Evolutionary conservation across 106 monocot genomes (phyloP).

Genomic region (Acanthochlamys bracteata): DNA sequence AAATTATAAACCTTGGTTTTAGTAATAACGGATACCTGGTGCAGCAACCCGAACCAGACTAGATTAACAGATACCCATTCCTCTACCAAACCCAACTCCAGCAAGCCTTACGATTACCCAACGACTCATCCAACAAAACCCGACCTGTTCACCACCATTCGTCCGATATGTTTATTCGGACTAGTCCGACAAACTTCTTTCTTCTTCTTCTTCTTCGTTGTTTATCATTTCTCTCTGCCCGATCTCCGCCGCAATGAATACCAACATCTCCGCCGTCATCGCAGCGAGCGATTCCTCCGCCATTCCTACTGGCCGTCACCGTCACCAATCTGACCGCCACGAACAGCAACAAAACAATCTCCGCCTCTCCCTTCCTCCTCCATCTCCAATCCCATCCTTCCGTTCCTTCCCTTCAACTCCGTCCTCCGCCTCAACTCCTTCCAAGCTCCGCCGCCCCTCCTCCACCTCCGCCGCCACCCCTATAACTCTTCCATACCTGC

Average conservation of each 20-base stretch:
- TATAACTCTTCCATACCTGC: conserved; percentile 12
- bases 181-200: too few relatives aligned
- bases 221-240: not conserved
- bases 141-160: too few relatives aligned
- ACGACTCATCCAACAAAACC: too few relatives aligned
- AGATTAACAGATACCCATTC: too few relatives aligned
- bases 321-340: conserved; percentile 5
- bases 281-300: not conserved
- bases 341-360: not conserved
- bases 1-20: too few relatives aligned
- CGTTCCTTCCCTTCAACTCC: conserved; percentile 8
- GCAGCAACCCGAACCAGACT: too few relatives aligned
- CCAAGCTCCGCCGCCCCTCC: conserved; percentile 9
- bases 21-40: too few relatives aligned
- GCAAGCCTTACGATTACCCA: too few relatives aligned
- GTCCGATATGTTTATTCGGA: too few relatives aligned
- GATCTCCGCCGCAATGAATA: conserved; percentile 3
- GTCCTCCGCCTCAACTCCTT: conserved; percentile 11
- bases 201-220: not conserved
- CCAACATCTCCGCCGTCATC: not conserved
- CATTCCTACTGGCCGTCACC: conserved; percentile 10
- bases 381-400: conserved; percentile 6
- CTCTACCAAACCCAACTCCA: too few relatives aligned
- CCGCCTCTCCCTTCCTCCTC: not conserved
- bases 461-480: conserved; percentile 9